Evolutionary conservation across 2,329 filamentous ascomycete species (phyloP), one percentile per base, ranked within the genome.

Genomic region (Ceratocystis destructans): DNA sequence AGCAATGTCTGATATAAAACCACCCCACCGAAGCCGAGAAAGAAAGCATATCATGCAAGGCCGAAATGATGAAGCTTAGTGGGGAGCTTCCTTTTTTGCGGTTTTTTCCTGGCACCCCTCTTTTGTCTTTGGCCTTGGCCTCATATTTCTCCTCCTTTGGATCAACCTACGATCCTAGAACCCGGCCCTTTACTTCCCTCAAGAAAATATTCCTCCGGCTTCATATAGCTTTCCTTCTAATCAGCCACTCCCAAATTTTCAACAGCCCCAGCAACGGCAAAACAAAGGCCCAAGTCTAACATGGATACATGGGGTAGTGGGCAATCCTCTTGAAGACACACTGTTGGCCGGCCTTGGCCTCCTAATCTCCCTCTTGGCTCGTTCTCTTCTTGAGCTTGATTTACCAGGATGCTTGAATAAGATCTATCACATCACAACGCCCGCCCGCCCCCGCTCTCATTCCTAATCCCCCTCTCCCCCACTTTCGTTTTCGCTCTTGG

Each of bases 161-260:
- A 57, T 31, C 53, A 57, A 57, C 53, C 10, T 57, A 57, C 53
- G 53, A 57, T 57, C 53, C 53, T 57, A 57, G 53, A 57, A 33
- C 53, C 53, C 22, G 22, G 53, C 31, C 53, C 10, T 57, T 17
- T 57, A 8, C 53, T 57, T n/a, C n/a, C 53, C 53, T 31, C 28
- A n/a, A 57, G 53, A 33, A 31, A 57, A 31, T 33, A 28, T 57
- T 57, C 28, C 28, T 17, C 31, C 25, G 53, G 53, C 53, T 17
- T 57, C 25, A 17, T 57, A 31, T 57, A 57, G 37, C 33, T 37
- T 37, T 37, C 33, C 1, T 37, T 37, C 50, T 25, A 57, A 57
- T 57, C 28, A 57, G 53, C 15, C 10, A 31, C 28, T 31, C 25
- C 22, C 22, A 57, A 15, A 12, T 41, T 41, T 15, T 41, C 37